Base-by-base conservation (phyloP, 306 rosid genomes). In the Cicer arietinum region DNA sequence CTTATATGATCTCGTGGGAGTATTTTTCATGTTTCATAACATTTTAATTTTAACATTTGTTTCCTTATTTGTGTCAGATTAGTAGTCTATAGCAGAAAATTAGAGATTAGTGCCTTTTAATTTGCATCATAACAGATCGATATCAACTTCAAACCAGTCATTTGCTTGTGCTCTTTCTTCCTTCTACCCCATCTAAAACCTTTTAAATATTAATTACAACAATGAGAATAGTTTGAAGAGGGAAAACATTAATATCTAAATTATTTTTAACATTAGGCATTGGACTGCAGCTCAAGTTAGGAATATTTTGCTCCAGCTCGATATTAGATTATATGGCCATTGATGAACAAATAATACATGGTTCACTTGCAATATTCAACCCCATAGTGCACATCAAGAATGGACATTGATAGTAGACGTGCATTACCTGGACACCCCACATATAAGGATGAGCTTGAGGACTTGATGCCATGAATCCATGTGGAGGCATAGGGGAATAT, bases 361-460 rank as follows among this genome's bases (percentile, higher is more conserved):
- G 58, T 46, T 70, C 30, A 47, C 16, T 54, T 18, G 6, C 11
- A 12, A 41, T 7, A 50, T 74, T 61, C 51, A 9, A 64, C 64
- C 57, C 56, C 25, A 58, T 18, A 17, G 25, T 6, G 59, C 13
- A 75, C 61, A 63, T 41, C 20, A 30, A 30, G 5, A 14, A 67
- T 67, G 7, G 35, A 3, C 57, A 67, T 20, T 44, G 10, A 45
- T 44, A 67, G n/a, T 22, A n/a, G 4, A 45, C 7, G 72, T 7
- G 25, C 6, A 51, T 72, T 84, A 94, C 98, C 95, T 94, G 98
- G 76, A 94, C 96, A 20, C 98, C 97, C 98, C 98, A 91, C 97
- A 94, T 88, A 81, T 94, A 94, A 47, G 98, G 96, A 80, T 89
- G 97, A 69, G 95, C 90, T 72, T 94, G 98, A 59, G 96, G 98